Percentiles rank a stretch among this genome's conserved stretches.
phyloP scores from a whole-genome alignment of 2,329 filamentous ascomycete genomes.

The Cytospora mali region DNA sequence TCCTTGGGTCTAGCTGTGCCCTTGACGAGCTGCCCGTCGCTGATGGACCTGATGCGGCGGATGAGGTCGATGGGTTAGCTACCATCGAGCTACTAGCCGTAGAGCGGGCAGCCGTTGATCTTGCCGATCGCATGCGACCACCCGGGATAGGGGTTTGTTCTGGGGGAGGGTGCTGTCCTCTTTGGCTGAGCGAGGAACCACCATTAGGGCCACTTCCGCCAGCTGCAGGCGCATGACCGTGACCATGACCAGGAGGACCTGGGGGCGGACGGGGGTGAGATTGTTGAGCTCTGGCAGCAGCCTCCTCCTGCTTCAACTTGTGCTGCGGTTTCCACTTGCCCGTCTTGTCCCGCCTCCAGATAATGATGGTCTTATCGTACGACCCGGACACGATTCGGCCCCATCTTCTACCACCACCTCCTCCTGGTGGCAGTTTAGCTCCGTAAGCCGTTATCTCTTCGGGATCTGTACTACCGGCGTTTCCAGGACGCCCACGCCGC shows the following conservation, averaged over 20 bases:
- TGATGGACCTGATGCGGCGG: conserved; percentile 10
- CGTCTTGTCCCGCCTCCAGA: conserved; percentile 86
- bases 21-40: conserved; percentile 16
- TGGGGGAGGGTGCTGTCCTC: conserved; percentile 4
- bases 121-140: conserved; percentile 5
- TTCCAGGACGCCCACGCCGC: conserved; percentile 50
- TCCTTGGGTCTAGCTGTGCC: conserved; percentile 11
- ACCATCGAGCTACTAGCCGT: conserved; percentile 14
- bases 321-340: conserved; percentile 83
- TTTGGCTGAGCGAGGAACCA: conserved; percentile 13
- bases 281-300: conserved; percentile 53
- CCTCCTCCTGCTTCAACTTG: conserved; percentile 74
- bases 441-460: conserved; percentile 79
- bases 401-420: conserved; percentile 78
- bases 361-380: conserved; percentile 93
- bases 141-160: conserved; percentile 9
- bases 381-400: conserved; percentile 96
- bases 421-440: conserved; percentile 85
- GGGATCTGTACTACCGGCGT: conserved; percentile 74
- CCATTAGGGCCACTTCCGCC: conserved; percentile 5
- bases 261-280: conserved; percentile 21
- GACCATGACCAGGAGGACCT: conserved; percentile 20
- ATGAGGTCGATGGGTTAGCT: conserved; percentile 12
- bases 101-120: conserved; percentile 20
- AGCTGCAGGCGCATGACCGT: conserved; percentile 5